Conservation (phyloP, 2,329 filamentous ascomycete genomes). For the Chalaropsis thielavioides region DNA sequence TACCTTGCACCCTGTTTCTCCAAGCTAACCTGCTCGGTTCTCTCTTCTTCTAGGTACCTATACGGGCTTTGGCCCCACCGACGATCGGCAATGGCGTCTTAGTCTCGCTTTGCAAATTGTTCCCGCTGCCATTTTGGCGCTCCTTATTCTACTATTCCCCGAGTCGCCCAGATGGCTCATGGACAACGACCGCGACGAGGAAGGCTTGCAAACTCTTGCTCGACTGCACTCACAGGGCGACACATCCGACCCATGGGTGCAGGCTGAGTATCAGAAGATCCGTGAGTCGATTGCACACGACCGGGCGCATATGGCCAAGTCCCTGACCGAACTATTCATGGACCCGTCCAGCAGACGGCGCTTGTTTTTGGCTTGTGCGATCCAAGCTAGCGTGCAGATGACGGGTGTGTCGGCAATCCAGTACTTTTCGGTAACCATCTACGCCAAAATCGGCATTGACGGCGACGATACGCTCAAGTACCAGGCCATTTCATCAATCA, state of each 20-base stretch:
- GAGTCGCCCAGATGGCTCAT: slow-evolving; percentile 65
- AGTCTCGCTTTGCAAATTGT: slow-evolving; percentile 54
- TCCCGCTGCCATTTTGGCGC: slow-evolving; percentile 48
- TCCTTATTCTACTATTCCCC: slow-evolving; percentile 54
- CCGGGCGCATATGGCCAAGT: slow-evolving; percentile 54
- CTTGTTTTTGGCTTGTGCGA: slow-evolving; percentile 51
- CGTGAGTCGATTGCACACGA: slow-evolving; percentile 50
- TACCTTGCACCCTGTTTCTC: neutral
- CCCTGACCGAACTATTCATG: slow-evolving; percentile 53
- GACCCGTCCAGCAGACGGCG: slow-evolving; percentile 50
- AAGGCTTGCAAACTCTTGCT: slow-evolving; percentile 52
- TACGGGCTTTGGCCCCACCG: slow-evolving; percentile 22
- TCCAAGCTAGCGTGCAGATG: slow-evolving; percentile 63
- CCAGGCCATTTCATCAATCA: slow-evolving; percentile 59
- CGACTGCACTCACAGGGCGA: slow-evolving; percentile 56
- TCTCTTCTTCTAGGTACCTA: slow-evolving; percentile 22
- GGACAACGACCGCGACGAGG: slow-evolving; percentile 49
- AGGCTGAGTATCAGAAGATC: slow-evolving; percentile 58
- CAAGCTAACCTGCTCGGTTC: neutral
- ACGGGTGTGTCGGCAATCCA: slow-evolving; percentile 62
- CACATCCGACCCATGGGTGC: slow-evolving; percentile 51
- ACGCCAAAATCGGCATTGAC: slow-evolving; percentile 52
- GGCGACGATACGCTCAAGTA: slow-evolving; percentile 54
- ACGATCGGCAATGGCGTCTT: slow-evolving; percentile 26
- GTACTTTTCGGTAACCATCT: slow-evolving; percentile 57